A percentile compares a stretch with the other conserved stretches of the same genome.
Conservation (phyloP, 257 asterid genomes). For the Gardenia jasminoides region DNA sequence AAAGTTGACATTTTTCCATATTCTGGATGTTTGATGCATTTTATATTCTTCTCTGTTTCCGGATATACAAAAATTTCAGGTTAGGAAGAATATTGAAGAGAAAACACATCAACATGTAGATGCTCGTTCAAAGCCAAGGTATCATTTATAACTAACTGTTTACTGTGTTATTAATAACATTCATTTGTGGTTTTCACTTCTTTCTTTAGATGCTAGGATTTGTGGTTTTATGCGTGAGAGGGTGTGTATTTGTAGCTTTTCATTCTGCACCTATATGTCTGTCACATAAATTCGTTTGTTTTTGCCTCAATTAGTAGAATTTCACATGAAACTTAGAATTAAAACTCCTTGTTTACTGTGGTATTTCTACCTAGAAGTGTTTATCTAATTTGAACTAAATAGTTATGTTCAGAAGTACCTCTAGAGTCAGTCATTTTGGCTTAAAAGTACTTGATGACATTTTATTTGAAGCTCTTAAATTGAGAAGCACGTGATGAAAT, state of each 20-base stretch:
- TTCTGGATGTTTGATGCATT: slow-evolving; percentile 4
- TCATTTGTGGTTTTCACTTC: not conserved
- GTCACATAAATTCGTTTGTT: not conserved
- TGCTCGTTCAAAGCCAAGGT: slow-evolving; percentile 57
- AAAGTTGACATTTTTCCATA: not conserved
- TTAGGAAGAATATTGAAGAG: slow-evolving; percentile 42
- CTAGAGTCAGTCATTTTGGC: not conserved
- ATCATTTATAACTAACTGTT: slow-evolving; percentile 6
- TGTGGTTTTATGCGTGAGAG: not conserved
- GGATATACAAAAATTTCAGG: slow-evolving; percentile 27
- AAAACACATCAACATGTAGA: slow-evolving; percentile 48
- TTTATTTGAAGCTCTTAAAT: not conserved
- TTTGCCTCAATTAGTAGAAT: not conserved
- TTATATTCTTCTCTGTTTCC: slow-evolving; percentile 8
- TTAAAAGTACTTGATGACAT: not conserved
- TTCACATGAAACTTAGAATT: slow-evolving; percentile 1
- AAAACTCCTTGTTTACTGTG: not conserved
- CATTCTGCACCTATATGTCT: not conserved
- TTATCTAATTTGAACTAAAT: not conserved
- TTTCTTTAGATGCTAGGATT: not conserved
- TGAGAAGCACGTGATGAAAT: not conserved
- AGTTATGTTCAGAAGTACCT: not conserved
- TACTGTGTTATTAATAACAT: not conserved
- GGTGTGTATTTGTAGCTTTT: not conserved
- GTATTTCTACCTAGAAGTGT: not conserved